Evolutionary conservation across 352 stramenopile genomes (phyloP).

Genomic region (Achlya hypogyna): DNA sequence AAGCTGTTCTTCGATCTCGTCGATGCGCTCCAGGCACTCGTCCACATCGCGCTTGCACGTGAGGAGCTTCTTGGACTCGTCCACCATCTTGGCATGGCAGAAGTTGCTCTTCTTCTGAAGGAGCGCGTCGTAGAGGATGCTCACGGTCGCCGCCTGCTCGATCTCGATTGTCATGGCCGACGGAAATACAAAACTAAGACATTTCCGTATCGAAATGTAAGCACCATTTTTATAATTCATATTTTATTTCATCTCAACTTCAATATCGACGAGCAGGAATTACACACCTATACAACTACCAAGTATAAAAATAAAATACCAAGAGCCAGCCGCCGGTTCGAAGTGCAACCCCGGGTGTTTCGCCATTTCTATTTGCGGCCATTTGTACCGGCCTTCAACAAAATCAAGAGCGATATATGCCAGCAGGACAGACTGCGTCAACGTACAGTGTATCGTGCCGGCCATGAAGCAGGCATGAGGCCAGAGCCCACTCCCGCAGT

Average conservation of each 20-base stretch:
- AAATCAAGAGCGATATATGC: no score
- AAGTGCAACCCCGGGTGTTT: background rate
- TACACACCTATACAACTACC: no score
- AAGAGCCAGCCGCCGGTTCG: background rate
- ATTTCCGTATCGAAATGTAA: background rate
- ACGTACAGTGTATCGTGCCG: no score
- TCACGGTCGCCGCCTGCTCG: conserved; percentile 19
- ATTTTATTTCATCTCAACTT: no score
- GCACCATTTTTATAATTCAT: background rate
- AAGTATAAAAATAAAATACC: background rate
- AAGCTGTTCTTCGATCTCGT: conserved; percentile 19
- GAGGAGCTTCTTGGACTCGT: conserved; percentile 15
- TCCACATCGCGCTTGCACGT: conserved; percentile 19
- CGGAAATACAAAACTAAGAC: conserved; percentile 18
- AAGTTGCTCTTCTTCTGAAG: conserved; percentile 16
- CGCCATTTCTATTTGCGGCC: background rate
- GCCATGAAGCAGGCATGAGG: no score
- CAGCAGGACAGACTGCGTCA: no score
- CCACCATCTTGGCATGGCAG: conserved; percentile 20
- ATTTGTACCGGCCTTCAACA: no score
- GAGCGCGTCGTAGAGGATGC: conserved; percentile 19
- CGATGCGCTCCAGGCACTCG: conserved; percentile 17
- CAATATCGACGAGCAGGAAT: no score
- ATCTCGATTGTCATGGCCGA: conserved; percentile 9
- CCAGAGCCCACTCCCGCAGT: no score